Evolutionary conservation across 352 stramenopile species (phyloP).

Genomic region (Globisporangium rhizosaccharum): DNA sequence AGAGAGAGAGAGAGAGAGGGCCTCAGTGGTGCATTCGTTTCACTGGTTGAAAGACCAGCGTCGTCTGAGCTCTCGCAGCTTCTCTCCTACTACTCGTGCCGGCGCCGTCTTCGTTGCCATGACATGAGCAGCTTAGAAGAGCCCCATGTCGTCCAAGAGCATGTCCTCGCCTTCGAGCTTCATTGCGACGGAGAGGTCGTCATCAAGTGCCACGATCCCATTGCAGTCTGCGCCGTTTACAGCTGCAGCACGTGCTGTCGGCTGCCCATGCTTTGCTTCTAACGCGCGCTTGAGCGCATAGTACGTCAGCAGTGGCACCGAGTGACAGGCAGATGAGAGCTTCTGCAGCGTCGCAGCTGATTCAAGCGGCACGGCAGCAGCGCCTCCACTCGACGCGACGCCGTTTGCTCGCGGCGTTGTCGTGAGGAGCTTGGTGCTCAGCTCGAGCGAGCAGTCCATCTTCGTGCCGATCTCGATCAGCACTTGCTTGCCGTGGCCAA

Average conservation of each 20-base stretch:
- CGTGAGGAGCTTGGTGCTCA: constrained; percentile 54
- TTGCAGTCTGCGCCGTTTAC: constrained; percentile 58
- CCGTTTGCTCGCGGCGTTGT: constrained; percentile 20
- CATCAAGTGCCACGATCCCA: constrained; percentile 69
- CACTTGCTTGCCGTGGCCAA: constrained; percentile 47
- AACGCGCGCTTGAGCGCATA: constrained; percentile 60
- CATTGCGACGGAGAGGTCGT: constrained; percentile 65
- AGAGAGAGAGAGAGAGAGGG: background rate
- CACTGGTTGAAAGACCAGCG: no score
- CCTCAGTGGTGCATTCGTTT: background rate
- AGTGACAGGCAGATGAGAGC: constrained; percentile 53
- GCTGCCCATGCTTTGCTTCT: constrained; percentile 34
- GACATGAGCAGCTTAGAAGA: constrained; percentile 45
- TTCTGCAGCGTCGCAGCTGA: constrained; percentile 44
- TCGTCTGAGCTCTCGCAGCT: background rate
- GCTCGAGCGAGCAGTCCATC: constrained; percentile 54
- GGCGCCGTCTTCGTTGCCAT: background rate
- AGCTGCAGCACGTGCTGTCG: constrained; percentile 8
- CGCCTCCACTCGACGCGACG: constrained; percentile 9
- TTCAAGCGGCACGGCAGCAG: constrained; percentile 19
- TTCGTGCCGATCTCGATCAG: constrained; percentile 69
- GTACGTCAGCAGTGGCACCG: constrained; percentile 73
- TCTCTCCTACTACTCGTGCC: no score
- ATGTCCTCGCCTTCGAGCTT: constrained; percentile 83
- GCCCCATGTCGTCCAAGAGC: constrained; percentile 82